Conservation (phyloP, 1,284 basidiomycete genomes). For the Sphagnurus paluster region DNA sequence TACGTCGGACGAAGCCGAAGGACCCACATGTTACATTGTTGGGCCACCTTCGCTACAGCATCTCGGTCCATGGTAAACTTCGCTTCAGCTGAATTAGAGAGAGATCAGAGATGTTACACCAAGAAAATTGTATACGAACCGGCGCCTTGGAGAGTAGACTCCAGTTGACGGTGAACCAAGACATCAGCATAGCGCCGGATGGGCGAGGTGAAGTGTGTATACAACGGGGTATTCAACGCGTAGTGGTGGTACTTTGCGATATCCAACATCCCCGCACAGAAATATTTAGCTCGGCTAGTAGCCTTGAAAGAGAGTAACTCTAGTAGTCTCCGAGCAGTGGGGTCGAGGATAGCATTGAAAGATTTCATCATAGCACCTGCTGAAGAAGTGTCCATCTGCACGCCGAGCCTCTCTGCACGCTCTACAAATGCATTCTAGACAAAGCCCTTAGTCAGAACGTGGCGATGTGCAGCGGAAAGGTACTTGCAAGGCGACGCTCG, state of each 20-base stretch:
- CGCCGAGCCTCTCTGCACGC: constrained; percentile 82
- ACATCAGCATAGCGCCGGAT: constrained; percentile 95
- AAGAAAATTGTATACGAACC: constrained; percentile 47
- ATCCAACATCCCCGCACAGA: constrained; percentile 98
- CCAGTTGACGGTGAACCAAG: constrained; percentile 95
- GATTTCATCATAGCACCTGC: constrained; percentile 85
- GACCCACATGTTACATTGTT: constrained; percentile 92
- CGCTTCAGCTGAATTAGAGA: constrained; percentile 50
- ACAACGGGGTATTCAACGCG: constrained; percentile 87
- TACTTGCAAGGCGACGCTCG: constrained; percentile 79
- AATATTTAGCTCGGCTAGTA: constrained; percentile 93
- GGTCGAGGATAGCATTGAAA: constrained; percentile 72
- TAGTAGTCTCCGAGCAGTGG: constrained; percentile 71
- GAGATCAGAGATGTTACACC: constrained; percentile 8
- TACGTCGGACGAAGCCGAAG: background rate
- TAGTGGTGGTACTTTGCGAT: constrained; percentile 98
- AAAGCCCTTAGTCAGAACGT: constrained; percentile 3
- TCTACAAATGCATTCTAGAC: constrained; percentile 73
- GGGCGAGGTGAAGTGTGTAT: constrained; percentile 97
- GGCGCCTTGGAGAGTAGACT: constrained; percentile 79
- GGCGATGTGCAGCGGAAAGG: background rate
- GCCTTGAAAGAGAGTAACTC: constrained; percentile 86
- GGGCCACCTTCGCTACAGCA: constrained; percentile 95
- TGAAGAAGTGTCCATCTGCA: constrained; percentile 79
- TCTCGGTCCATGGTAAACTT: constrained; percentile 98